phyloP scores from a whole-genome alignment of 495 filamentous ascomycete species.

The Penicillium egyptiacum region DNA sequence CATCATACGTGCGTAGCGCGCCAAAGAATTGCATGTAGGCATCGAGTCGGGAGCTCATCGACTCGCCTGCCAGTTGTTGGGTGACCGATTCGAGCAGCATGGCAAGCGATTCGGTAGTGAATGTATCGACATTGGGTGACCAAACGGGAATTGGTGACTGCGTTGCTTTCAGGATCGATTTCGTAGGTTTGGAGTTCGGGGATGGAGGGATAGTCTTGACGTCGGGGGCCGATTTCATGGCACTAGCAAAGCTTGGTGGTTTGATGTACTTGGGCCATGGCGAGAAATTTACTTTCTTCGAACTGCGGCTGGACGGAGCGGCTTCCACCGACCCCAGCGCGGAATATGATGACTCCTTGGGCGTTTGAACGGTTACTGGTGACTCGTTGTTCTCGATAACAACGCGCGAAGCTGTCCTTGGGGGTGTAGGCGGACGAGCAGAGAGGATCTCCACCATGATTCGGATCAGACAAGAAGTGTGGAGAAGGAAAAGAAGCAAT shows the following conservation, averaged over 20 bases:
- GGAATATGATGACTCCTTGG: slow-evolving; percentile 49
- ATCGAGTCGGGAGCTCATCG: slow-evolving; percentile 71
- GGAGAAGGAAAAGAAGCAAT: slow-evolving; percentile 12
- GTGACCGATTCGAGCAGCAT: slow-evolving; percentile 81
- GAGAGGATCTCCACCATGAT: slow-evolving; percentile 57
- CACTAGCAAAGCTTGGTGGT: slow-evolving; percentile 48
- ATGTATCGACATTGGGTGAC: slow-evolving; percentile 39
- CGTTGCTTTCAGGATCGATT: slow-evolving; percentile 81
- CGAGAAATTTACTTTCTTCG: slow-evolving; percentile 76
- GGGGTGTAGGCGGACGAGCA: slow-evolving; percentile 62
- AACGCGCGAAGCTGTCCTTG: slow-evolving; percentile 53
- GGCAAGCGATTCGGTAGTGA: slow-evolving; percentile 47
- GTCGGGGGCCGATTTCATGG: slow-evolving; percentile 45
- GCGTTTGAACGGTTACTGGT: slow-evolving; percentile 45
- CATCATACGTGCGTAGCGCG: slow-evolving; percentile 75
- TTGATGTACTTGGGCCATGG: slow-evolving; percentile 71
- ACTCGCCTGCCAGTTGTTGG: slow-evolving; percentile 71
- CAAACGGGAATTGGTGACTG: slow-evolving; percentile 45
- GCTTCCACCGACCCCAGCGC: slow-evolving; percentile 36
- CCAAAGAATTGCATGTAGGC: slow-evolving; percentile 77
- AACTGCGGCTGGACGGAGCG: slow-evolving; percentile 39
- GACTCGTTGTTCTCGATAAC: slow-evolving; percentile 30
- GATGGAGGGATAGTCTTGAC: slow-evolving; percentile 55
- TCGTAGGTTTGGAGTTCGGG: slow-evolving; percentile 65
- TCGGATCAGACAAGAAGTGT: slow-evolving; percentile 22